A percentile compares a stretch with the other conserved stretches of the same genome.
Evolutionary conservation across 164 flowering plant genomes (phyloP).

Genomic region (Liquidambar formosana): DNA sequence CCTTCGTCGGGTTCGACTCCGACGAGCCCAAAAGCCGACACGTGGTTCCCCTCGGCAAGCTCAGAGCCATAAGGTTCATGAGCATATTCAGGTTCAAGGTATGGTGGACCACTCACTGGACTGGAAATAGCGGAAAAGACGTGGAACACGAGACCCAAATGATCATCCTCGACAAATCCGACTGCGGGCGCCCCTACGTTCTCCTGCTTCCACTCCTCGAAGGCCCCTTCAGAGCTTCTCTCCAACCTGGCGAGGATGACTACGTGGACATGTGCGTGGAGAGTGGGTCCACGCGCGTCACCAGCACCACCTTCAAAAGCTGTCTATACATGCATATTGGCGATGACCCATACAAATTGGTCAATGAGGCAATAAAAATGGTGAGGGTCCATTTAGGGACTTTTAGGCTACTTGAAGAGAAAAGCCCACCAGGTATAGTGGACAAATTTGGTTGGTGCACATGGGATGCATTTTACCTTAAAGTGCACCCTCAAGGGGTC

Average conservation of each 20-base stretch:
- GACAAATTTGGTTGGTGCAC: conserved; percentile 87
- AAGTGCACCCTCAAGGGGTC: conserved; percentile 58
- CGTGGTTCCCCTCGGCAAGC: conserved; percentile 66
- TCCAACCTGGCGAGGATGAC: conserved; percentile 57
- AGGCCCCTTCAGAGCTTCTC: conserved; percentile 58
- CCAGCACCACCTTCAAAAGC: conserved; percentile 29
- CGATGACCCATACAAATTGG: conserved; percentile 53
- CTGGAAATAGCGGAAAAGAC: conserved; percentile 54
- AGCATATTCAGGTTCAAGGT: conserved; percentile 79
- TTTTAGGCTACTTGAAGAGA: conserved; percentile 68
- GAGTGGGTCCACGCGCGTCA: conserved; percentile 60
- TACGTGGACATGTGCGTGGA: conserved; percentile 60
- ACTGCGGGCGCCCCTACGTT: conserved; percentile 52
- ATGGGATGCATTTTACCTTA: conserved; percentile 75
- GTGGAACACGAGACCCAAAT: conserved; percentile 73
- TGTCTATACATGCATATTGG: conserved; percentile 57
- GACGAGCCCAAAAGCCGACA: conserved; percentile 44
- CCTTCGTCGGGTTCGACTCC: conserved; percentile 67
- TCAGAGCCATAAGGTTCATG: conserved; percentile 55
- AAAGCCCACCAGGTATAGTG: conserved; percentile 57
- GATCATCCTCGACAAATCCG: conserved; percentile 48
- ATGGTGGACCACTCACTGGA: conserved; percentile 89
- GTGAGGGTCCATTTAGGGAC: conserved; percentile 57
- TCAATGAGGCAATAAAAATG: conserved; percentile 53
- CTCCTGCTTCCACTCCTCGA: conserved; percentile 68